Conservation (phyloP, 352 stramenopile species). For the Pythium pectinolyticum region DNA sequence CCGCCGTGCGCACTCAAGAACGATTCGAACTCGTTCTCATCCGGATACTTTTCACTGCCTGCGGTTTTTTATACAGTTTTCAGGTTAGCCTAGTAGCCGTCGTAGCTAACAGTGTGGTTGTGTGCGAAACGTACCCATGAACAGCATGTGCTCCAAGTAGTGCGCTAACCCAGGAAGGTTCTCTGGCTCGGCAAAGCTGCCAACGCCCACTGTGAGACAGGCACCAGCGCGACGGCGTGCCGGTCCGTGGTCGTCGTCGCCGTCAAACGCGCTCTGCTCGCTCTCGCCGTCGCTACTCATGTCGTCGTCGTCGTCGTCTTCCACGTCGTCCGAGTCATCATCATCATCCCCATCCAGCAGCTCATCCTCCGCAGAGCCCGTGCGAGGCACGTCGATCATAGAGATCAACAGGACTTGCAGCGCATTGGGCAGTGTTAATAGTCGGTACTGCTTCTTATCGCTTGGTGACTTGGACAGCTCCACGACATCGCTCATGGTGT, state of each 20-base stretch:
- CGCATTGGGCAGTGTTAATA: slow-evolving; percentile 53
- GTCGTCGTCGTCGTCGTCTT: slow-evolving; percentile 30
- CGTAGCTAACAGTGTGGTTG: no score
- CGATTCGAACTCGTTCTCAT: slow-evolving; percentile 80
- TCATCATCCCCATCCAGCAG: slow-evolving; percentile 14
- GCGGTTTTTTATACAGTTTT: no score
- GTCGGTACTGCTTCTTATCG: slow-evolving; percentile 58
- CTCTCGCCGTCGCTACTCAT: slow-evolving; percentile 26
- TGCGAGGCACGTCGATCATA: slow-evolving; percentile 15
- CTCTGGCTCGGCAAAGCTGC: slow-evolving; percentile 68
- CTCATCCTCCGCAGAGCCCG: slow-evolving; percentile 14
- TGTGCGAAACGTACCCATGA: slow-evolving; percentile 91
- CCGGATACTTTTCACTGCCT: slow-evolving; percentile 91
- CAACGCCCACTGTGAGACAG: slow-evolving; percentile 73
- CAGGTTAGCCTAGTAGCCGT: no score
- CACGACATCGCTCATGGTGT: slow-evolving; percentile 27
- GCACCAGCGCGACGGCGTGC: slow-evolving; percentile 20
- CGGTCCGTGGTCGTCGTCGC: slow-evolving; percentile 28
- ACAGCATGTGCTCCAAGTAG: slow-evolving; percentile 93
- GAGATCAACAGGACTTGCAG: slow-evolving; percentile 34
- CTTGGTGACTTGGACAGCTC: slow-evolving; percentile 38
- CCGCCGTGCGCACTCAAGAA: slow-evolving; percentile 86
- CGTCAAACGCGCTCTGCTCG: slow-evolving; percentile 38
- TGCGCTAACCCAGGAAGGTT: slow-evolving; percentile 66
- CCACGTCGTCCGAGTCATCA: slow-evolving; percentile 21